phyloP scores from a whole-genome alignment of 306 rosid species.

The Heteromeles arbutifolia region DNA sequence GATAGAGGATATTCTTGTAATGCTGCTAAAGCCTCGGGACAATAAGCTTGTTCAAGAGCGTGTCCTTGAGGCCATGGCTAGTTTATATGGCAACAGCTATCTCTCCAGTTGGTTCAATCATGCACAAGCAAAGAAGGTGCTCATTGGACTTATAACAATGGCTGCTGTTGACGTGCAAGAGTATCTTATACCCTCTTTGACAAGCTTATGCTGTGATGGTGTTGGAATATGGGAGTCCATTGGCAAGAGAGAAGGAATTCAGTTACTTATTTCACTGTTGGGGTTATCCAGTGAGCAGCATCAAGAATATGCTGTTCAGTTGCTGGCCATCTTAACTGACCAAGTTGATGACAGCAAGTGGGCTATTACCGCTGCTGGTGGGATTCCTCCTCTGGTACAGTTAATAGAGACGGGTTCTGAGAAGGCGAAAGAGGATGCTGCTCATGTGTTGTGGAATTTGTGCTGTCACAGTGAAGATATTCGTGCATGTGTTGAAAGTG shows the following conservation, averaged over 20 bases:
- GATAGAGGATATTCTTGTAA: constrained; percentile 77
- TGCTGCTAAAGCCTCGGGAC: constrained; percentile 68
- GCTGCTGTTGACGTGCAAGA: constrained; percentile 84
- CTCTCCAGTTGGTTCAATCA: constrained; percentile 64
- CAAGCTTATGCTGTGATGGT: constrained; percentile 71
- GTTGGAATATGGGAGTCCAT: constrained; percentile 89
- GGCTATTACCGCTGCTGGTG: constrained; percentile 99
- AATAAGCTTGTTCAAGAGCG: constrained; percentile 80
- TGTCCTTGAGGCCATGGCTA: constrained; percentile 95
- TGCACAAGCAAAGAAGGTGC: constrained; percentile 83
- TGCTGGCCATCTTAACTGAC: constrained; percentile 72
- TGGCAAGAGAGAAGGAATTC: constrained; percentile 84
- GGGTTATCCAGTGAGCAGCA: constrained; percentile 94
- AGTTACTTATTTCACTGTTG: constrained; percentile 76
- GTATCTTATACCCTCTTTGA: constrained; percentile 58
- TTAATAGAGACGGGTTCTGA: constrained; percentile 86
- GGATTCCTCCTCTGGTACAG: constrained; percentile 94
- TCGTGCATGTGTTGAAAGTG: constrained; percentile 79
- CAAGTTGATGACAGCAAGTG: constrained; percentile 96
- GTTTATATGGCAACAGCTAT: constrained; percentile 72
- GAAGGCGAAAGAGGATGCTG: constrained; percentile 92
- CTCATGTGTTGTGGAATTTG: constrained; percentile 84
- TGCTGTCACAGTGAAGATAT: constrained; percentile 97
- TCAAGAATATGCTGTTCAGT: constrained; percentile 89
- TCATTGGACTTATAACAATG: constrained; percentile 80